A percentile compares a stretch with the other conserved stretches of the same genome.
Conservation (phyloP, 2,329 filamentous ascomycete genomes). For the Mariannaea elegans region DNA sequence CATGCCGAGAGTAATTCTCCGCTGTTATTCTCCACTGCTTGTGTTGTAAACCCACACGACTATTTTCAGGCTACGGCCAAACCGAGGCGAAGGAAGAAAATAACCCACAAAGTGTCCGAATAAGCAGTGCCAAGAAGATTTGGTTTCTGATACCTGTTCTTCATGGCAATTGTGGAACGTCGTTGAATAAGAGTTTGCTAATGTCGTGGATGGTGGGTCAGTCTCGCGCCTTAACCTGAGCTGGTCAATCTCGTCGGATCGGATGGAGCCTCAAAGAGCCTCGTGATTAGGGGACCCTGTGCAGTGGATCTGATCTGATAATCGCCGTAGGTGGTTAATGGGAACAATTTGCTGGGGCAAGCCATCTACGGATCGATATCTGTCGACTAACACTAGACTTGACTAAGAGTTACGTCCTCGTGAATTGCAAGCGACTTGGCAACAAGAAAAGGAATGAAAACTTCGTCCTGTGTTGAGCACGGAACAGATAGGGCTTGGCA, state of each 20-base stretch:
- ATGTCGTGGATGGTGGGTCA: constrained; percentile 32
- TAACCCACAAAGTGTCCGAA: constrained; percentile 32
- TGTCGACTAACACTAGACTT: constrained; percentile 2
- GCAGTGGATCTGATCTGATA: constrained; percentile 37
- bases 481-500: neutral
- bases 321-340: constrained; percentile 31
- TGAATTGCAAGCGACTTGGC: neutral
- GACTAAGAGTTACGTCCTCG: neutral
- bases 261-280: constrained; percentile 28
- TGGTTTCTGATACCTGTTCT: constrained; percentile 16
- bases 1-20: constrained; percentile 13
- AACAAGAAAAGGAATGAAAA: no score
- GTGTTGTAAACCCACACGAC: constrained; percentile 14
- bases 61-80: constrained; percentile 26
- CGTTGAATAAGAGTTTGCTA: constrained; percentile 43
- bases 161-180: constrained; percentile 34
- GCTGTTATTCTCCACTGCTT: constrained; percentile 7
- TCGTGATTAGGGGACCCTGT: constrained; percentile 17
- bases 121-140: constrained; percentile 12
- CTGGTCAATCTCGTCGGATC: constrained; percentile 33
- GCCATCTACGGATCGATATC: constrained; percentile 27
- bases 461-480: no score
- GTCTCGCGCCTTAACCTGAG: constrained; percentile 7
- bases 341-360: constrained; percentile 20
- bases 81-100: constrained; percentile 19